Conservation (phyloP, 2,329 filamentous ascomycete genomes). For the Sporothrix pallida region DNA sequence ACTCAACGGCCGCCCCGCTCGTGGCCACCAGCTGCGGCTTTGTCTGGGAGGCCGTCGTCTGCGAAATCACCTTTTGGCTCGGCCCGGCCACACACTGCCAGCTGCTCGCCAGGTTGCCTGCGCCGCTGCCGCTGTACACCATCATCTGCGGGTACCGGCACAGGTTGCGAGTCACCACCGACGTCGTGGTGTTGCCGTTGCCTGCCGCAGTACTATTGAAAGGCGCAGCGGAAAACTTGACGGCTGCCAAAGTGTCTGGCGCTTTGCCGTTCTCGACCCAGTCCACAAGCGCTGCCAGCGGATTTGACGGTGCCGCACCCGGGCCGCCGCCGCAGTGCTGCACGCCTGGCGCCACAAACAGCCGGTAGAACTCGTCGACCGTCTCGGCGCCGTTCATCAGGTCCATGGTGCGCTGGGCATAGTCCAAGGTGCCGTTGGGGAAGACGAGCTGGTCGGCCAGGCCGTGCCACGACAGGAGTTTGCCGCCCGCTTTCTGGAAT, state of each 20-base stretch:
- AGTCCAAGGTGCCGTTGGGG: constrained; percentile 40
- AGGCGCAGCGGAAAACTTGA: background rate
- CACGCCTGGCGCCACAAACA: background rate
- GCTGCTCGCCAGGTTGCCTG: constrained; percentile 28
- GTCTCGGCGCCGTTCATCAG: background rate
- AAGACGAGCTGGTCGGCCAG: constrained; percentile 39
- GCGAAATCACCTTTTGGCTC: background rate
- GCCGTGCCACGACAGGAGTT: constrained; percentile 60
- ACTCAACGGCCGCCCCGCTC: background rate
- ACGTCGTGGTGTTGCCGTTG: background rate
- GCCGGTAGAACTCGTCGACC: background rate
- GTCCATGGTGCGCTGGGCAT: constrained; percentile 40
- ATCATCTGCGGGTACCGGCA: constrained; percentile 36
- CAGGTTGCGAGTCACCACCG: constrained; percentile 30
- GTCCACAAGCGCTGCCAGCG: constrained; percentile 23
- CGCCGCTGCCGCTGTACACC: constrained; percentile 31
- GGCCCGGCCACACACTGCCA: constrained; percentile 29
- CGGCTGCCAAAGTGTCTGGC: constrained; percentile 34
- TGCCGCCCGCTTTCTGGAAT: constrained; percentile 53
- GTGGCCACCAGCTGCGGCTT: background rate
- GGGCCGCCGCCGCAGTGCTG: constrained; percentile 13
- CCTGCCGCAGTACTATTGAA: background rate
- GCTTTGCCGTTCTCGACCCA: constrained; percentile 36
- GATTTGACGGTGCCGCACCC: background rate
- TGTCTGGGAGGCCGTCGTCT: constrained; percentile 2